Evolutionary conservation across 257 asterid species (phyloP).

Genomic region (Cinchona pubescens): DNA sequence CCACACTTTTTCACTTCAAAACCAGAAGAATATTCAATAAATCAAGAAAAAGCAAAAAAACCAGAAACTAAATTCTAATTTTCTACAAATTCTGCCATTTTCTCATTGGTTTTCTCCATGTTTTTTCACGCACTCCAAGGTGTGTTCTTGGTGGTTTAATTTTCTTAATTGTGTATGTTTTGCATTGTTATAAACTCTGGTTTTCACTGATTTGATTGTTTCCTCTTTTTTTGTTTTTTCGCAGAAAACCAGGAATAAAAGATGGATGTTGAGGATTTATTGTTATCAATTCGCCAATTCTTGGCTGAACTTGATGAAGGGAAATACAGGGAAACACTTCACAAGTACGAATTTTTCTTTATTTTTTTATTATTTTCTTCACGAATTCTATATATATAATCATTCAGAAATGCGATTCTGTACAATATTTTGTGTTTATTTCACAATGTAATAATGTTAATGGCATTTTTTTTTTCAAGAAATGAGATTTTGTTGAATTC

Average conservation of each 20-base stretch:
- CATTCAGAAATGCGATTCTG: no score
- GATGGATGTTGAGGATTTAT: constrained; percentile 56
- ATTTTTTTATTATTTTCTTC: neutral
- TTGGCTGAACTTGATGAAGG: constrained; percentile 36
- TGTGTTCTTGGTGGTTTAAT: neutral
- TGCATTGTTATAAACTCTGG: neutral
- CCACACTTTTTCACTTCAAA: no score
- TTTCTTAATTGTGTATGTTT: neutral
- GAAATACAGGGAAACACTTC: constrained; percentile 50
- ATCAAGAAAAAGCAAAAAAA: neutral
- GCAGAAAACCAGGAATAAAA: constrained; percentile 13
- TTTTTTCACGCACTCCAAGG: neutral
- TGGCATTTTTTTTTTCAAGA: no score
- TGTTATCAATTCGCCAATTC: constrained; percentile 52
- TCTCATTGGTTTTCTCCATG: neutral
- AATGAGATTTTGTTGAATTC: constrained; percentile 9
- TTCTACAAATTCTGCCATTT: constrained; percentile 1
- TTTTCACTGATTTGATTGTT: constrained; percentile 18
- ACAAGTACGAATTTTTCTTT: constrained; percentile 33
- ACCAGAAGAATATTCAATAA: neutral
- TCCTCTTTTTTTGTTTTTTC: constrained; percentile 23
- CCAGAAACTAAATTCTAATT: neutral
- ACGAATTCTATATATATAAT: no score
- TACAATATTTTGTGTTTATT: no score
- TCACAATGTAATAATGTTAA: no score